Base-by-base conservation (phyloP, 805 yeast species). In the Zygoascus tannicola region DNA sequence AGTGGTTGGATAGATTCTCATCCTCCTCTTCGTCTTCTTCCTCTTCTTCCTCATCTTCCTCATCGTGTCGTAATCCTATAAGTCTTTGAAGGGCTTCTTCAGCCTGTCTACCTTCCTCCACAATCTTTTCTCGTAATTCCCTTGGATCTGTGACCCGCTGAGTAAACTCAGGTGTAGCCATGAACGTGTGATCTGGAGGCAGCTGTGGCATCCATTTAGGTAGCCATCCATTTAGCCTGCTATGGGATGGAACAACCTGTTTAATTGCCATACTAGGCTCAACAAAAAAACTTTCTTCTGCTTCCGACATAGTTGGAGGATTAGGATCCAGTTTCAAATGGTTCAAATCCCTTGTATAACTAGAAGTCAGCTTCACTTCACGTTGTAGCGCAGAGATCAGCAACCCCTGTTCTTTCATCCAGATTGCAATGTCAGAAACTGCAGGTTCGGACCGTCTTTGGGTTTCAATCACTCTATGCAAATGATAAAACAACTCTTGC, bases 141-240 rank as follows among this genome's bases (percentile, higher is more conserved):
- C 81, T 76, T 48, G 88, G 85, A 55, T 85, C 90, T 1, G 79
- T 74, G 14, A 79, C 63, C 18, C 80, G 69, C 20, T 75, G 67
- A 44, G 79, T 71, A 58, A 68, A 87, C 50, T 72, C 71, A 0
- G 95, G 82, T 0, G 95, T 83, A 44, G 79, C 74, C 60, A 76
- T 78, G 59, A 82, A 90, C 0, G 97, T 90, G 62, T 88, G 94
- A 55, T 86, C 95, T 0, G 97, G 95, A 1, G 98, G 98, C 22
- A 90, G 69, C 10, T 78, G 77, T 0, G 98, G 98, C 53, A 90
- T 65, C 80, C 87, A 87, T 4, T 65, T 57, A 0, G 94, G 94
- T 5, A 85, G 71, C 47, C 76, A 75, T 4, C 59, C 57, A 39
- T 65, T 65, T 32, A 60, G 51, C 22, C 60, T 56, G 19, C 68